phyloP scores from a whole-genome alignment of 768 basidiomycete genomes.

The Paxillus rubicundulus region DNA sequence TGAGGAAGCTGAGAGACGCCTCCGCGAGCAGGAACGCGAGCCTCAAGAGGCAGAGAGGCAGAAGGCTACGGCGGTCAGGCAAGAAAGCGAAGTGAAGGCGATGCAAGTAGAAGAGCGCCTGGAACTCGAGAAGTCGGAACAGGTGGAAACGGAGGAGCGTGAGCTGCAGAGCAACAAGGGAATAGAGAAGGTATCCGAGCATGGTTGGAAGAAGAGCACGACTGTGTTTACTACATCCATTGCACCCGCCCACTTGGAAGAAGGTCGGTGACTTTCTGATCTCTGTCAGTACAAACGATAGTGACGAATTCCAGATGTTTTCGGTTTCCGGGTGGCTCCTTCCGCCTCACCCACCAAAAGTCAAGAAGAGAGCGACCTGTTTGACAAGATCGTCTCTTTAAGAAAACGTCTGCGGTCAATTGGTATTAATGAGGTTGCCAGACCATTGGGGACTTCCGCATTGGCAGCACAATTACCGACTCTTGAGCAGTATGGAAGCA shows the following conservation, averaged over 20 bases:
- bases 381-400: constrained; percentile 49
- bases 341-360: constrained; percentile 33
- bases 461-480: constrained; percentile 50
- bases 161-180: background rate
- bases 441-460: constrained; percentile 36
- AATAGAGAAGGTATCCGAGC: background rate
- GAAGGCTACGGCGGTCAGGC: background rate
- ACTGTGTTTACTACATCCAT: background rate
- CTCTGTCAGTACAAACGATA: constrained; percentile 2
- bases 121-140: background rate
- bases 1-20: constrained; percentile 29
- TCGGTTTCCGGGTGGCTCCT: constrained; percentile 44
- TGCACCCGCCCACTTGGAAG: constrained; percentile 7
- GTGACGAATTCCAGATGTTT: constrained; percentile 49
- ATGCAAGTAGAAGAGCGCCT: background rate
- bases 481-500: constrained; percentile 42
- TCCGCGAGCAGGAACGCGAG: constrained; percentile 6
- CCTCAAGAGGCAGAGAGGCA: background rate
- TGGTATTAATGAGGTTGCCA: constrained; percentile 52
- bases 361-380: constrained; percentile 44
- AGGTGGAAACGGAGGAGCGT: background rate
- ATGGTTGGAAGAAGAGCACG: constrained; percentile 1
- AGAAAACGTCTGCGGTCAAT: constrained; percentile 62
- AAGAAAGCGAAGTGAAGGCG: constrained; percentile 3
- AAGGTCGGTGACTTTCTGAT: constrained; percentile 21